These are phyloP conservation scores for Mortierella sp. DNA, from an alignment of 371 early-diverging fungal genomes.

Conservation along the genomic window DNA sequence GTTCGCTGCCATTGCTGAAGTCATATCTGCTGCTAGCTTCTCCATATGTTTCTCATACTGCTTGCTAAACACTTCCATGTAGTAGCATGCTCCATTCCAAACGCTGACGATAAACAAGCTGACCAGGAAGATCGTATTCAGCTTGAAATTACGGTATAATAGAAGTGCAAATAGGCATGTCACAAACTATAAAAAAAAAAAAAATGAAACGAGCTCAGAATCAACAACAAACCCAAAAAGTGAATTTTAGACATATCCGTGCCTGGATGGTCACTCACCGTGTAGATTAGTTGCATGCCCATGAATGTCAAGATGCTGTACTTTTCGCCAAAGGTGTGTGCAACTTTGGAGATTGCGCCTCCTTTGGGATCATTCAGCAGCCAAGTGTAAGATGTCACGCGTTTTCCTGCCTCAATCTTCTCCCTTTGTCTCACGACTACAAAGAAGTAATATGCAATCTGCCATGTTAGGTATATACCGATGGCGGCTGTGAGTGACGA, in stretches of 20 bases:
- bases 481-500: conserved; percentile 64
- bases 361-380: conserved; percentile 68
- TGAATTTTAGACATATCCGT: conserved; percentile 8
- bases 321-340: conserved; percentile 65
- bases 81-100: conserved; percentile 81
- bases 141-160: conserved; percentile 61
- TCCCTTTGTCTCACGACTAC: conserved; percentile 71
- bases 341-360: conserved; percentile 63
- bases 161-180: conserved; percentile 52
- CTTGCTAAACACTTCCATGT: conserved; percentile 79
- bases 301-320: conserved; percentile 76
- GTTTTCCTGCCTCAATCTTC: conserved; percentile 73
- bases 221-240: background rate
- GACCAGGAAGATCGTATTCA: conserved; percentile 71
- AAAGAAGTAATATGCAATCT: conserved; percentile 73
- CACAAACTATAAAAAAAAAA: conserved; percentile 29
- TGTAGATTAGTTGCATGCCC: conserved; percentile 73
- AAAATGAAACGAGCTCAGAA: background rate
- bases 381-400: conserved; percentile 79
- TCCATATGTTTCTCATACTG: conserved; percentile 70
- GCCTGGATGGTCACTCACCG: conserved; percentile 45
- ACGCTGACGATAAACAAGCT: conserved; percentile 71
- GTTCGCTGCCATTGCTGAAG: conserved; percentile 45
- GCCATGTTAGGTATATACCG: conserved; percentile 76
- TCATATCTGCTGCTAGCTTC: conserved; percentile 52